A percentile compares a stretch with the other conserved stretches of the same genome.
Conservation (phyloP, 1,284 basidiomycete genomes). For the Irpex sp. region DNA sequence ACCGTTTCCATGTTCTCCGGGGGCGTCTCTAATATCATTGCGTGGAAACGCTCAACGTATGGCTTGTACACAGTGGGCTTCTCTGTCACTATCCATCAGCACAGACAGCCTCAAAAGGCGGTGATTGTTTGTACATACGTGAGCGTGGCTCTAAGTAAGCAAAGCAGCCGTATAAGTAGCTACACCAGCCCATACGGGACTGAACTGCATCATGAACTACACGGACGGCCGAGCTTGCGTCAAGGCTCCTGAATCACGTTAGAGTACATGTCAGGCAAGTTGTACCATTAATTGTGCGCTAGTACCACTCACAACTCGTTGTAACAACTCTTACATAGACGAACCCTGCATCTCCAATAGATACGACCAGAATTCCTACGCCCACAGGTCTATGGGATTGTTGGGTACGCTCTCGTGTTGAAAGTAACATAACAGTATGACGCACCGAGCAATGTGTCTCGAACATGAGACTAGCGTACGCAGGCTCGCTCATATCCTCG, state of each 20-base stretch:
- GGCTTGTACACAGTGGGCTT: neutral
- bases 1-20: neutral
- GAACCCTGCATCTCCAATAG: neutral
- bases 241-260: neutral
- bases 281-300: neutral
- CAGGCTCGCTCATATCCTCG: too few relatives aligned
- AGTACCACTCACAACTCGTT: neutral
- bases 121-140: neutral
- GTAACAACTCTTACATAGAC: neutral
- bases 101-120: neutral
- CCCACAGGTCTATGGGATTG: neutral
- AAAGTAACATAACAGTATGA: too few relatives aligned
- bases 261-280: neutral
- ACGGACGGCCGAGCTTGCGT: neutral
- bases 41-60: neutral
- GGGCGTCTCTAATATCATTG: neutral
- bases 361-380: neutral
- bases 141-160: neutral
- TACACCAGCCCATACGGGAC: too few relatives aligned
- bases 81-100: neutral
- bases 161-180: too few relatives aligned
- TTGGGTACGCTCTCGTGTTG: too few relatives aligned
- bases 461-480: too few relatives aligned
- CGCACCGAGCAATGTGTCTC: too few relatives aligned
- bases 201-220: neutral